A percentile compares a stretch with the other conserved stretches of the same genome.
phyloP scores from a whole-genome alignment of 1,284 basidiomycete species.

The Exobasidium rhododendri region DNA sequence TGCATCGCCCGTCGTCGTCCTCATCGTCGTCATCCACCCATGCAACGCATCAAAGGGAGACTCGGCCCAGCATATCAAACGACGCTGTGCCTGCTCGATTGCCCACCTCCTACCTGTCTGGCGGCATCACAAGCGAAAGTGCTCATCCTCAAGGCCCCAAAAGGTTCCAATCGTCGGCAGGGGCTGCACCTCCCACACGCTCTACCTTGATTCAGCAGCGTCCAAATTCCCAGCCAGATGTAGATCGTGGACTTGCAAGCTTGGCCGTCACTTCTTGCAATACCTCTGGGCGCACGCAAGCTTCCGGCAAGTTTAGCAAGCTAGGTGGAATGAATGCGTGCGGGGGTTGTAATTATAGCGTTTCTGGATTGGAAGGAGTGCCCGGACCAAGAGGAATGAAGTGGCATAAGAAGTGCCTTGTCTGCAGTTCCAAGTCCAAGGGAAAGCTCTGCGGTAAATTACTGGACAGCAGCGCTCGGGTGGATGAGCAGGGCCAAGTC shows the following conservation, averaged over 20 bases:
- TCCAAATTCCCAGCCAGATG: constrained; percentile 30
- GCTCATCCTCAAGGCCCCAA: constrained; percentile 15
- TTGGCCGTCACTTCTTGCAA: not conserved
- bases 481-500: constrained; percentile 31
- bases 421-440: constrained; percentile 23
- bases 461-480: constrained; percentile 39
- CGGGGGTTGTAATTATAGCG: constrained; percentile 26
- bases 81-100: not conserved
- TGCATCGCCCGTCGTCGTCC: constrained; percentile 15
- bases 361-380: constrained; percentile 34
- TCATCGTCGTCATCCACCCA: constrained; percentile 20
- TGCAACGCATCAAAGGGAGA: constrained; percentile 14
- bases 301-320: not conserved
- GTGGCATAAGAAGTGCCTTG: constrained; percentile 36
- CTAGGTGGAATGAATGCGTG: constrained; percentile 37
- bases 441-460: constrained; percentile 26
- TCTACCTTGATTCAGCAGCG: constrained; percentile 19
- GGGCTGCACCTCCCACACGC: constrained; percentile 31
- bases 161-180: constrained; percentile 31
- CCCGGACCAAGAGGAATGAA: constrained; percentile 31
- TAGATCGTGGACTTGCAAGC: not conserved
- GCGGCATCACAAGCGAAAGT: not conserved
- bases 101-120: not conserved
- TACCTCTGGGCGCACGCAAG: not conserved
- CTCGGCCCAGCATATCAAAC: constrained; percentile 6